phyloP scores from a whole-genome alignment of 805 yeast species.

The Starmerella potacharoeniae region DNA sequence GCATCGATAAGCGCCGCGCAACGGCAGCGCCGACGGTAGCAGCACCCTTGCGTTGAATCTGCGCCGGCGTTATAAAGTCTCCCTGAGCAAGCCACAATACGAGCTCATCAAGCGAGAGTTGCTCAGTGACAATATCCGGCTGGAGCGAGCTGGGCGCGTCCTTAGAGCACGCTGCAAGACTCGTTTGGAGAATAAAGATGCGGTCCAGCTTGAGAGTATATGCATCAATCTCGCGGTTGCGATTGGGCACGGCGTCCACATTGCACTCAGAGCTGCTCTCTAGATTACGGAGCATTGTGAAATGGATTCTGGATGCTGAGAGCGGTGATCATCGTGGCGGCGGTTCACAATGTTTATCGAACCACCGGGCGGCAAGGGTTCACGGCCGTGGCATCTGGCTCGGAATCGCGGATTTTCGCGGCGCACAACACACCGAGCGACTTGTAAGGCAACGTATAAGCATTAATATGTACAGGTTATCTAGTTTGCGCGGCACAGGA shows the following conservation, averaged over 20 bases:
- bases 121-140: background rate
- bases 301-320: too few species aligned
- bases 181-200: background rate
- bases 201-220: background rate
- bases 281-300: too few species aligned
- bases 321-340: background rate
- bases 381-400: too few species aligned
- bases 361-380: background rate
- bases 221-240: too few species aligned
- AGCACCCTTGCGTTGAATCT: background rate
- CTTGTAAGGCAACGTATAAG: background rate
- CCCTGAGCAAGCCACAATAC: background rate
- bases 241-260: too few species aligned
- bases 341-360: background rate
- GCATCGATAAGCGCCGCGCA: background rate
- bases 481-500: constrained; percentile 52
- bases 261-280: too few species aligned
- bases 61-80: background rate
- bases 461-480: background rate
- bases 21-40: background rate
- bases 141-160: background rate
- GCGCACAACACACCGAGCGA: too few species aligned
- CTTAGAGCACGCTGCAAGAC: background rate
- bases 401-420: too few species aligned
- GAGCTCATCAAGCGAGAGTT: background rate